Conservation (phyloP, 441 rosid genomes). For the Brassica hybrid region DNA sequence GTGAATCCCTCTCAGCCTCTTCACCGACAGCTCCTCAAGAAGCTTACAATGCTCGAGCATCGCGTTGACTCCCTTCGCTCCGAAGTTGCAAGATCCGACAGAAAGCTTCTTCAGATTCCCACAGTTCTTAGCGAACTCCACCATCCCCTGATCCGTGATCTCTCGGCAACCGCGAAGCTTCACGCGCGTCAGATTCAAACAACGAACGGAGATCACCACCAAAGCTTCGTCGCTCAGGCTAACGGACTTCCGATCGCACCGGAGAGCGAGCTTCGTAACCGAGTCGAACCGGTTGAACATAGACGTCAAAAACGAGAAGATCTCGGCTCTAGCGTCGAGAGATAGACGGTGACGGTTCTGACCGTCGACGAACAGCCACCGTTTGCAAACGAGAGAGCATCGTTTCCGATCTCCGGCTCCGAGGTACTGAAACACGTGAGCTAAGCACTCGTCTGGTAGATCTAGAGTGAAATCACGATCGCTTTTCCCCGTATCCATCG, state of each 20-base stretch:
- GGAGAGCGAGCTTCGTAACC: conserved; percentile 55
- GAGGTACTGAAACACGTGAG: conserved; percentile 65
- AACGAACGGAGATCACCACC: conserved; percentile 50
- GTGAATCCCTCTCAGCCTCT: conserved; percentile 57
- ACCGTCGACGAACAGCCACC: conserved; percentile 81
- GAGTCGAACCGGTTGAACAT: conserved; percentile 59
- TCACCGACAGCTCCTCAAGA: conserved; percentile 62
- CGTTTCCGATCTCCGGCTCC: conserved; percentile 60
- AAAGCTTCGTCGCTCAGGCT: conserved; percentile 58
- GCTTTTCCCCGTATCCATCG: conserved; percentile 11
- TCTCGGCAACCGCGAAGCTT: conserved; percentile 75
- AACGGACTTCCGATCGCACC: conserved; percentile 57
- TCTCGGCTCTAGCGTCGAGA: conserved; percentile 53
- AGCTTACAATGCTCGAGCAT: conserved; percentile 52
- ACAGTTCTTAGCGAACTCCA: conserved; percentile 51
- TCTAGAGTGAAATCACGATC: conserved; percentile 49
- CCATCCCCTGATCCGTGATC: conserved; percentile 60
- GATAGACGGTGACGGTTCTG: conserved; percentile 59
- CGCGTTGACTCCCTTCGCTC: conserved; percentile 58
- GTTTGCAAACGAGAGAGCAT: conserved; percentile 67
- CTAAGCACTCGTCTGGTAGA: conserved; percentile 79
- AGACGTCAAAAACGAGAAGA: conserved; percentile 41
- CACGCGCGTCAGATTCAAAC: conserved; percentile 53
- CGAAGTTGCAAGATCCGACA: conserved; percentile 59
- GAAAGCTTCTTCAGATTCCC: conserved; percentile 53